phyloP scores from a whole-genome alignment of 345 rosid genomes.

The Cardamine resedifolia region DNA sequence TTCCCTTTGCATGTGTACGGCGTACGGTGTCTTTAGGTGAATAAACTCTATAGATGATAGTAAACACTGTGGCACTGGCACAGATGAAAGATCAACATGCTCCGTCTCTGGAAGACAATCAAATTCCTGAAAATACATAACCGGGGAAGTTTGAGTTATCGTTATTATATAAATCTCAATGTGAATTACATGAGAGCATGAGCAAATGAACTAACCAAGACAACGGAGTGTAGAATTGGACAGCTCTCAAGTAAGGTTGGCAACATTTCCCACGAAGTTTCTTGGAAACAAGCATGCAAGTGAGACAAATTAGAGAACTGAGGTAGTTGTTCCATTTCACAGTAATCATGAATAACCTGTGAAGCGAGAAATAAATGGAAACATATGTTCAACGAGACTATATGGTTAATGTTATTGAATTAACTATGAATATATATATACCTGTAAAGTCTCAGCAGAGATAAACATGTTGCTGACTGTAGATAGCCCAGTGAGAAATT shows the following conservation, averaged over 20 bases:
- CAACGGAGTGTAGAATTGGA: conserved; percentile 17
- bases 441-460: conserved; percentile 7
- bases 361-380: neutral
- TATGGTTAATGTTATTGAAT: neutral
- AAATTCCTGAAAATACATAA: conserved; percentile 8
- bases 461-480: conserved; percentile 18
- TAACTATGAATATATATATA: neutral
- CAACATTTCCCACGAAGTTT: conserved; percentile 22
- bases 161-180: neutral
- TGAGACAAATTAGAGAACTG: conserved; percentile 23
- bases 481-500: conserved; percentile 22
- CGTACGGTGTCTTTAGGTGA: conserved; percentile 9
- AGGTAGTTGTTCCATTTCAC: conserved; percentile 18
- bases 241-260: conserved; percentile 28
- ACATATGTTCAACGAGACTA: neutral
- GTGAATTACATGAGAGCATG: neutral
- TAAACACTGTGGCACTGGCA: conserved; percentile 30
- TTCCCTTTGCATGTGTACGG: neutral
- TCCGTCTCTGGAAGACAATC: conserved; percentile 2
- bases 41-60: conserved; percentile 29
- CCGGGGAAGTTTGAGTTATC: neutral
- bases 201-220: conserved; percentile 25
- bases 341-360: conserved; percentile 31
- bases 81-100: conserved; percentile 2
- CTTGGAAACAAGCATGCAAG: conserved; percentile 15